phyloP scores from a whole-genome alignment of 345 rosid species.

The Dimocarpus longan region DNA sequence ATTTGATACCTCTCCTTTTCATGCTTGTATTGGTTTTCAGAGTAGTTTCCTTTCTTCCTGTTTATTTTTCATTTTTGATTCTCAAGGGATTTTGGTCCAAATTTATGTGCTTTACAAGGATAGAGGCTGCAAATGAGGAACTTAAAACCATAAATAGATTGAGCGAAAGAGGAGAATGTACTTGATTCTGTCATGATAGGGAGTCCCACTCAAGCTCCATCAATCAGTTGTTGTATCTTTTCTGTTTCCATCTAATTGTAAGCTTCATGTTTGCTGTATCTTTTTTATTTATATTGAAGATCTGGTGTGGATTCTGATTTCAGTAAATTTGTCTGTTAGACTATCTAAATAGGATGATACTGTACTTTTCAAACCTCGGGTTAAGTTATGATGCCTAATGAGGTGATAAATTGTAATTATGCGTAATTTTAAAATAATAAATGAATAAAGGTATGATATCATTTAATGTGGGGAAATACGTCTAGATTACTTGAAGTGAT shows the following conservation, averaged over 20 bases:
- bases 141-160: background rate
- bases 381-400: no score
- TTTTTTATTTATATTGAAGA: background rate
- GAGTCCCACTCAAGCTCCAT: slow-evolving; percentile 1
- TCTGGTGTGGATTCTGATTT: background rate
- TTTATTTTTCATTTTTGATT: background rate
- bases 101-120: background rate
- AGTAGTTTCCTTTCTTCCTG: background rate
- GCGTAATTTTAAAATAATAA: no score
- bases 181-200: slow-evolving; percentile 1
- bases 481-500: no score
- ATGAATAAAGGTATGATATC: no score
- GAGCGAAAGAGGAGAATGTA: background rate
- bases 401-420: no score
- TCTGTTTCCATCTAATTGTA: background rate
- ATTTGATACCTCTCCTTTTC: background rate
- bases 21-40: background rate
- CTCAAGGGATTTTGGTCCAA: slow-evolving; percentile 4
- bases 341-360: no score
- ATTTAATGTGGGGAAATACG: no score
- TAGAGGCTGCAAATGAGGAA: background rate
- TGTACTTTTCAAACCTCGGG: no score
- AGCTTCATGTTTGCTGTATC: background rate
- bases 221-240: background rate
- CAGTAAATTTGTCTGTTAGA: no score